Conservation (phyloP, 2,329 filamentous ascomycete genomes). For the Claviceps quebecensis region DNA sequence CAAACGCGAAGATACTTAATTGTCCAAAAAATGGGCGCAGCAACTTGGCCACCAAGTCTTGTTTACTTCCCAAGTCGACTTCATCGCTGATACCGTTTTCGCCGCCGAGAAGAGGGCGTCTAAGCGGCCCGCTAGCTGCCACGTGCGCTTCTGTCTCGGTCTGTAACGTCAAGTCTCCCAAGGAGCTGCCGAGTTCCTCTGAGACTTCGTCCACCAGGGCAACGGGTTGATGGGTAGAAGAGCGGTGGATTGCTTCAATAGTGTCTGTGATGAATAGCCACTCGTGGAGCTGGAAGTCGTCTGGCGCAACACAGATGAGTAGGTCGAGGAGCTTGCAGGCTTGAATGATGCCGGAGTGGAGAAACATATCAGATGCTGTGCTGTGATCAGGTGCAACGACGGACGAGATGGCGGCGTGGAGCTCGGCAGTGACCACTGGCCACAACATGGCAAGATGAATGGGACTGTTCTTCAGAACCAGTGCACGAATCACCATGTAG, state of each 20-base stretch:
- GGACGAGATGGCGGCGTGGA: constrained; percentile 66
- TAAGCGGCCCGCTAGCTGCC: constrained; percentile 21
- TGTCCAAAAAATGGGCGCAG: constrained; percentile 81
- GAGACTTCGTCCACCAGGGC: constrained; percentile 77
- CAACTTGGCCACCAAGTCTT: constrained; percentile 61
- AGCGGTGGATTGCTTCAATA: constrained; percentile 84
- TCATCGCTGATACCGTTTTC: constrained; percentile 40
- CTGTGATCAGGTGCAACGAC: constrained; percentile 55
- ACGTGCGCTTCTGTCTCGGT: constrained; percentile 24
- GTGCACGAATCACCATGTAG: constrained; percentile 72
- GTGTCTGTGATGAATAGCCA: constrained; percentile 98
- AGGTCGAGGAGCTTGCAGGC: constrained; percentile 88
- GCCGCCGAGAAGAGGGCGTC: constrained; percentile 39
- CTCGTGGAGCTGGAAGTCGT: constrained; percentile 96
- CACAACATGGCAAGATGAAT: constrained; percentile 74
- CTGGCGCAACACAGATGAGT: constrained; percentile 72
- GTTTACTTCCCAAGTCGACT: constrained; percentile 42
- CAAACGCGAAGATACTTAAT: constrained; percentile 85
- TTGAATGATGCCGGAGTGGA: constrained; percentile 64
- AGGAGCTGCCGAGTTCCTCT: constrained; percentile 49
- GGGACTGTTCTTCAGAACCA: constrained; percentile 65
- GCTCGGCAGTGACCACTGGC: constrained; percentile 77
- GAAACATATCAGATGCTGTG: constrained; percentile 55
- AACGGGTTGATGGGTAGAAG: constrained; percentile 51
- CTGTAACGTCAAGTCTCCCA: constrained; percentile 16